Base-by-base conservation (phyloP, 2,329 filamentous ascomycete species). In the Graphium sp. region DNA sequence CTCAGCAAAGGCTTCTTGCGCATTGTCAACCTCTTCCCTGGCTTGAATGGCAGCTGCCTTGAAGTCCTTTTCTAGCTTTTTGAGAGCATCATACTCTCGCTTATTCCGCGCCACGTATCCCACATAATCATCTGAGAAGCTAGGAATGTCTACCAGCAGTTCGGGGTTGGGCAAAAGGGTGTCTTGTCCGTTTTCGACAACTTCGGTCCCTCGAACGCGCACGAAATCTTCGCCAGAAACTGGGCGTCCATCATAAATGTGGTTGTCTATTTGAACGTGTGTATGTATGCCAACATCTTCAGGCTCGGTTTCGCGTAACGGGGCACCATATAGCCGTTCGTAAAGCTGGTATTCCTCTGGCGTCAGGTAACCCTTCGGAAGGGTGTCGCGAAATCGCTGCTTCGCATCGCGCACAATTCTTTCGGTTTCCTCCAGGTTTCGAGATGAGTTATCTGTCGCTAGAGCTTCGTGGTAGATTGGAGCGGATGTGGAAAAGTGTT, bases 281-380 rank as follows among this genome's bases (percentile, higher is more conserved):
- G 33, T 53, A 35, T 56, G 52, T 34, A 56, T 62, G 16, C 52
- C 70, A 4, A 71, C 59, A 47, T 77, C 68, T 32, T 74, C 71
- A 2, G 66, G 60, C 6, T 43, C 49, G 2, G 69, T 75, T 29
- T 66, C 61, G 23, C 73, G 62, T 35, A 80, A 46, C 2, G 84
- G 82, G 19, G 74, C 60, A 2, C 85, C 87, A 47, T 89, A 94
- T 11, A 92, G 54, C 37, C 83, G 64, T 44, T 78, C 72, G 49
- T 92, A 93, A 1, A 92, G 55, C 26, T 55, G 57, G 41, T 77
- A 74, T 47, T 93, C 84, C 30, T 77, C 66, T 1, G 63, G 59
- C 19, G 60, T 72, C 29, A 94, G 50, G 40, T 81, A 70, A 19
- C 65, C 73, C 18, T 71, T 66, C 0, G 85, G 85, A 15, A 94